Evolutionary conservation across 495 filamentous ascomycete genomes (phyloP).

Genomic region (Tuber indicum): DNA sequence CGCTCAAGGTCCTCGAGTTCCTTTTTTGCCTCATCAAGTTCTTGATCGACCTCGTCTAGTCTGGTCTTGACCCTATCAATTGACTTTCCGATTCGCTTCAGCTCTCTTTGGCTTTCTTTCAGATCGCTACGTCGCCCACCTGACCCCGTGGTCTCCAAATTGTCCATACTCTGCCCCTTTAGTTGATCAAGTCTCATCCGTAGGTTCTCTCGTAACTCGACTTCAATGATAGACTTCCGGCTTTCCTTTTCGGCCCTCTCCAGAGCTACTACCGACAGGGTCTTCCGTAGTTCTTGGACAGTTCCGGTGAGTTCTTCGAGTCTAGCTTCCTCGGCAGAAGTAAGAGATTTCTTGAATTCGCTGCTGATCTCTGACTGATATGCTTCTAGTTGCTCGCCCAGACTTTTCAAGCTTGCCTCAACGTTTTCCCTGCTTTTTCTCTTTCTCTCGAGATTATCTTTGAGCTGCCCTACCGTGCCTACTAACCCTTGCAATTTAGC

Average conservation of each 20-base stretch:
- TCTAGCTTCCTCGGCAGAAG: slow-evolving; percentile 69
- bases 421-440: slow-evolving; percentile 62
- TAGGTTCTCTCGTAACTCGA: slow-evolving; percentile 78
- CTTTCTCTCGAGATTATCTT: slow-evolving; percentile 68
- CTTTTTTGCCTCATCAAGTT: slow-evolving; percentile 59
- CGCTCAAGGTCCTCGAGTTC: slow-evolving; percentile 57
- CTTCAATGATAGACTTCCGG: slow-evolving; percentile 69
- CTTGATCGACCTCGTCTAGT: slow-evolving; percentile 62
- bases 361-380: slow-evolving; percentile 73
- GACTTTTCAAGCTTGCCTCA: slow-evolving; percentile 64
- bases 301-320: slow-evolving; percentile 63
- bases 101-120: slow-evolving; percentile 72
- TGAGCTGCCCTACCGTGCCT: slow-evolving; percentile 63
- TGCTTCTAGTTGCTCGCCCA: slow-evolving; percentile 64
- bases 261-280: slow-evolving; percentile 66
- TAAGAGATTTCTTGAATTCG: slow-evolving; percentile 87
- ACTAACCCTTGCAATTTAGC: slow-evolving; percentile 66
- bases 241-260: slow-evolving; percentile 71
- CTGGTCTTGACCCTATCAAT: slow-evolving; percentile 58
- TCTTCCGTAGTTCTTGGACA: slow-evolving; percentile 64
- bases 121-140: slow-evolving; percentile 58
- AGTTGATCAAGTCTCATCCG: slow-evolving; percentile 81
- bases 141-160: slow-evolving; percentile 44
- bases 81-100: slow-evolving; percentile 64
- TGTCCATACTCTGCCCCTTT: slow-evolving; percentile 66